Conservation (phyloP, 1,139 yeast species). For the Schwanniomyces etchellsii region DNA sequence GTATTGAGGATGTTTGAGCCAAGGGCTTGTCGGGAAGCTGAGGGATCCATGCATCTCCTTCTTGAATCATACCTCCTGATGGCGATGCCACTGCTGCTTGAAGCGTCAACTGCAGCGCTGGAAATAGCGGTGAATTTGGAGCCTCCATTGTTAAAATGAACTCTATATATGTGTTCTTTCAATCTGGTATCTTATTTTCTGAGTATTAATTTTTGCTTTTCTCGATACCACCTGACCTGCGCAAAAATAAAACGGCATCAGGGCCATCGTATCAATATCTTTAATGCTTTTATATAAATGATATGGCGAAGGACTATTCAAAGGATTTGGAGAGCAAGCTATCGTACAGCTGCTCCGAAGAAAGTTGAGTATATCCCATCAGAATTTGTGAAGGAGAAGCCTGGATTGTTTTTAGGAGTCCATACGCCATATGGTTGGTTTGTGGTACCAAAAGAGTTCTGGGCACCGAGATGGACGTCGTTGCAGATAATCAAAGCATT, state of each 20-base stretch:
- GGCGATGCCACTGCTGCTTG: slow-evolving; percentile 4
- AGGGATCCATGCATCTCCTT: slow-evolving; percentile 19
- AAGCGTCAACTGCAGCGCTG: slow-evolving; percentile 24
- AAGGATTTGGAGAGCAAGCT: slow-evolving; percentile 3
- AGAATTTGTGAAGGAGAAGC: slow-evolving; percentile 5
- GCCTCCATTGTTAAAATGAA: slow-evolving; percentile 7
- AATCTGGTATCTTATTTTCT: not conserved
- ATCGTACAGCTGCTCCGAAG: slow-evolving; percentile 4
- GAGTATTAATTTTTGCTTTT: not conserved
- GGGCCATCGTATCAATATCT: too few relatives aligned
- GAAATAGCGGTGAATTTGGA: slow-evolving; percentile 26
- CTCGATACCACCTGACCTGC: too few relatives aligned
- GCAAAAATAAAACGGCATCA: too few relatives aligned
- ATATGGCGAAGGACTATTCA: too few relatives aligned
- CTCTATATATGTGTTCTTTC: not conserved
- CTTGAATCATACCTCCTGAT: slow-evolving; percentile 4
- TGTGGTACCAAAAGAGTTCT: slow-evolving; percentile 20
- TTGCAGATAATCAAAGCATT: slow-evolving; percentile 8
- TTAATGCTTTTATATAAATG: too few relatives aligned
- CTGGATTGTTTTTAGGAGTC: slow-evolving; percentile 8
- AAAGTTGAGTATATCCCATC: slow-evolving; percentile 3
- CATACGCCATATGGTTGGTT: slow-evolving; percentile 19
- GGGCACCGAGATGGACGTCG: slow-evolving; percentile 26
- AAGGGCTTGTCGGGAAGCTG: slow-evolving; percentile 46
- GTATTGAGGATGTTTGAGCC: slow-evolving; percentile 43